These are phyloP conservation scores for Filobasidium uniguttulatum DNA, from an alignment of 1,284 basidiomycete species.

Conservation along the genomic window DNA sequence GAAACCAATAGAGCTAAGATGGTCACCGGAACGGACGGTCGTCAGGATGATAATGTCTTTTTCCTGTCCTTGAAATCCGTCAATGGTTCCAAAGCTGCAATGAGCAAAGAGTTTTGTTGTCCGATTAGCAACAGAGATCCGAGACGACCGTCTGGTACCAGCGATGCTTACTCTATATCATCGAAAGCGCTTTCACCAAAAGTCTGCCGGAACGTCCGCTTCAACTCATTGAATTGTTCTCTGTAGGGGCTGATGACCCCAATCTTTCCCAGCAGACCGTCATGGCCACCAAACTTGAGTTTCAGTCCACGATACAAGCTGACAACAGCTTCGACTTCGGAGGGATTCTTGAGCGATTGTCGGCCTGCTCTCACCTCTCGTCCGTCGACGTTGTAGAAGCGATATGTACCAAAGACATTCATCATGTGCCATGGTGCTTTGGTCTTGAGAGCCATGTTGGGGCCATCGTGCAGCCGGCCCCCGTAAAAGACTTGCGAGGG, in stretches of 20 bases:
- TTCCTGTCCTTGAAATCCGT: constrained; percentile 96
- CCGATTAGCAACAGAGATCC: background rate
- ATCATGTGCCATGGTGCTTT: constrained; percentile 72
- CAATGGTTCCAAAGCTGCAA: constrained; percentile 76
- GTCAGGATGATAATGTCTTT: constrained; percentile 93
- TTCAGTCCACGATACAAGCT: constrained; percentile 63
- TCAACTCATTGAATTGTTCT: constrained; percentile 71
- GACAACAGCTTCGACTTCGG: constrained; percentile 65
- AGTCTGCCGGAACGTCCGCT: constrained; percentile 51
- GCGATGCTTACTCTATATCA: constrained; percentile 49
- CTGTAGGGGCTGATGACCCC: constrained; percentile 94
- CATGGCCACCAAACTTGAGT: constrained; percentile 46
- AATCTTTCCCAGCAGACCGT: constrained; percentile 62
- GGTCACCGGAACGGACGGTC: constrained; percentile 79
- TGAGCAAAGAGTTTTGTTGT: background rate
- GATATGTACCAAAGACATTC: constrained; percentile 70
- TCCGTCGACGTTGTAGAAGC: constrained; percentile 65
- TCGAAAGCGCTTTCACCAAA: constrained; percentile 62
- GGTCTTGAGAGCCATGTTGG: constrained; percentile 74
- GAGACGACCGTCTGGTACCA: background rate
- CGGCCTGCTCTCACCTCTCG: constrained; percentile 36
- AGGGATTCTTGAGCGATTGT: constrained; percentile 64
- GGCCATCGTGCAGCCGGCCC: constrained; percentile 69
- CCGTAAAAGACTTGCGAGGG: constrained; percentile 86
- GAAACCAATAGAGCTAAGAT: constrained; percentile 71